These are phyloP conservation scores for Ustilago cynodontis DNA, from an alignment of 1,284 basidiomycete species.

Conservation along the genomic window DNA sequence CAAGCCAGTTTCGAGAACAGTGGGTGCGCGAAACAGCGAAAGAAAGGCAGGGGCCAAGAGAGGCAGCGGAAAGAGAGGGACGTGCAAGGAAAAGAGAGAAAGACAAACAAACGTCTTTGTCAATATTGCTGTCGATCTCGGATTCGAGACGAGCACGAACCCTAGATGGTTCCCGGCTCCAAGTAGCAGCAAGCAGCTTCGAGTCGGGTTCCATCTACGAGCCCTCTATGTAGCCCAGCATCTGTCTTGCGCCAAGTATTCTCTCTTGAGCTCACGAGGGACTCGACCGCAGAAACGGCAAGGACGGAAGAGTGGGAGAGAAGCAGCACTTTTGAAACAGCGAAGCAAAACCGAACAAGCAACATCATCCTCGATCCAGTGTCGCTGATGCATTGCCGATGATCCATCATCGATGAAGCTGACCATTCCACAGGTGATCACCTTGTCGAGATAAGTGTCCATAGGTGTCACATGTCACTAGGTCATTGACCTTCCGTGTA, in stretches of 20 bases:
- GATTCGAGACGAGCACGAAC: conserved; percentile 7
- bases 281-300: neutral
- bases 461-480: neutral
- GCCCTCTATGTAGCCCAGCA: conserved; percentile 9
- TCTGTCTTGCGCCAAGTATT: conserved; percentile 1
- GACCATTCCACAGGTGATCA: neutral
- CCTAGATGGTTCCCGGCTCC: neutral
- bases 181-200: conserved; percentile 2
- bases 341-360: neutral
- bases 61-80: conserved; percentile 2
- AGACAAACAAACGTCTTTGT: conserved; percentile 27
- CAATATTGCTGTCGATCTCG: conserved; percentile 23
- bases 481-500: neutral
- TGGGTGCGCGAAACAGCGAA: conserved; percentile 24
- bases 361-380: neutral
- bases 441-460: neutral
- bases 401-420: neutral
- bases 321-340: neutral
- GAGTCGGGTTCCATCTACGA: neutral
- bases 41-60: conserved; percentile 13
- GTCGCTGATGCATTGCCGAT: neutral
- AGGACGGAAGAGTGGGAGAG: neutral
- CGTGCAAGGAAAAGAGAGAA: conserved; percentile 24
- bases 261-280: neutral
- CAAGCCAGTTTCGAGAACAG: conserved; percentile 22